Conservation (phyloP, 257 asterid species). For the Nicotiana tabacum region DNA sequence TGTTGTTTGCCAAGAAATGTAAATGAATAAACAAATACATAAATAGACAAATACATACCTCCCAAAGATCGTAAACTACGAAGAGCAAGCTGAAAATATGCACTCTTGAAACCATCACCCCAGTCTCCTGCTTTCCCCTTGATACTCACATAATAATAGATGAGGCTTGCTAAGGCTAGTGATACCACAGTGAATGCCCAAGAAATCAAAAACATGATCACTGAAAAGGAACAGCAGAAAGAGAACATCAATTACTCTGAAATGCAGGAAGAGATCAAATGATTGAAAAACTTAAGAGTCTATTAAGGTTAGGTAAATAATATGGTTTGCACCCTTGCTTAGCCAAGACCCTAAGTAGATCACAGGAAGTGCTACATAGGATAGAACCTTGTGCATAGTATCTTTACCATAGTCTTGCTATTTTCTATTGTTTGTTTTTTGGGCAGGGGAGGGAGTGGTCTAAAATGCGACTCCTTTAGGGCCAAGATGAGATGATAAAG, state of each 20-base stretch:
- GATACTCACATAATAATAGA: constrained; percentile 91
- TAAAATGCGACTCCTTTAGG: background rate
- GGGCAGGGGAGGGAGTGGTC: background rate
- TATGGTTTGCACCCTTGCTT: background rate
- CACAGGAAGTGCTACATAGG: background rate
- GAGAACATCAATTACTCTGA: constrained; percentile 4
- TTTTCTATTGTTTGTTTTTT: background rate
- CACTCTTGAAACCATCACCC: constrained; percentile 99
- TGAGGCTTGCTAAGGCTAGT: constrained; percentile 82
- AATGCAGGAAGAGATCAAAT: background rate
- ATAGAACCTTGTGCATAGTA: background rate
- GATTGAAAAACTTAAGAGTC: background rate
- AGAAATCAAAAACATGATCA: constrained; percentile 92
- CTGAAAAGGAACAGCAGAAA: constrained; percentile 44
- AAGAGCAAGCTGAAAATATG: constrained; percentile 98
- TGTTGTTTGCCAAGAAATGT: background rate
- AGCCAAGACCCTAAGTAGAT: background rate
- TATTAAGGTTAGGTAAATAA: background rate
- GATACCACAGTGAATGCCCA: constrained; percentile 96
- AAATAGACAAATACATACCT: constrained; percentile 47
- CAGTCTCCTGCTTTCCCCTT: constrained; percentile 99
- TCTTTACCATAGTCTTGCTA: background rate
- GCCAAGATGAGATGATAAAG: background rate
- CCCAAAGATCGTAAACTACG: constrained; percentile 97
- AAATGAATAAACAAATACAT: background rate